Conservation (phyloP, 768 basidiomycete species). For the Kwoniella sp. region DNA sequence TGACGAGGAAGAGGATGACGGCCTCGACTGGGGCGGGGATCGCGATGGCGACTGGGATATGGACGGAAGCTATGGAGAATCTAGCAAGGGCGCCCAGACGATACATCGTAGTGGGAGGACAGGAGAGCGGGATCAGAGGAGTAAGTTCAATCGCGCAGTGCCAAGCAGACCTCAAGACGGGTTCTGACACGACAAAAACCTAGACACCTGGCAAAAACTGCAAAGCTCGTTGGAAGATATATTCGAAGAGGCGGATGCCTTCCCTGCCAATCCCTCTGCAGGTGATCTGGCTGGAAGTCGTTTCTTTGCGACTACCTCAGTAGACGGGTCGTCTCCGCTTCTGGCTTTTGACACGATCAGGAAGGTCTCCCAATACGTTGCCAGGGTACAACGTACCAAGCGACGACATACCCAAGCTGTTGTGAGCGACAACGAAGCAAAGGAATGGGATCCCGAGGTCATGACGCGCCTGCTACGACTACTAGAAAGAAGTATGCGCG, state of each 20-base stretch:
- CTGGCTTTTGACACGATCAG: slow-evolving; percentile 54
- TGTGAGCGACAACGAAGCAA: slow-evolving; percentile 52
- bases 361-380: slow-evolving; percentile 48
- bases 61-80: slow-evolving; percentile 13
- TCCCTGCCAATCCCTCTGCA: slow-evolving; percentile 59
- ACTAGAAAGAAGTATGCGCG: slow-evolving; percentile 71
- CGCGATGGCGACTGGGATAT: slow-evolving; percentile 41
- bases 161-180: slow-evolving; percentile 54
- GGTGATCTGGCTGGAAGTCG: slow-evolving; percentile 54
- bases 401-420: slow-evolving; percentile 56
- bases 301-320: slow-evolving; percentile 26
- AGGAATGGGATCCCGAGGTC: slow-evolving; percentile 61
- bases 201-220: slow-evolving; percentile 59
- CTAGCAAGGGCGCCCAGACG: slow-evolving; percentile 16
- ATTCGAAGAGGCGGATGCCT: slow-evolving; percentile 71
- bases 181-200: too few relatives aligned
- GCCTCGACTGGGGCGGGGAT: slow-evolving; percentile 33
- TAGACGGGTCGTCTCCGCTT: slow-evolving; percentile 56
- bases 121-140: slow-evolving; percentile 39
- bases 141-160: slow-evolving; percentile 22
- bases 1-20: slow-evolving; percentile 31
- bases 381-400: slow-evolving; percentile 56
- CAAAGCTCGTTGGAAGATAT: slow-evolving; percentile 73
- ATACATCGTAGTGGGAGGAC: slow-evolving; percentile 43
- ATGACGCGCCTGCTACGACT: slow-evolving; percentile 69